A percentile compares a stretch with the other conserved stretches of the same genome.
Evolutionary conservation across 805 yeast species (phyloP).

Genomic region (Babjeviella inositovora): DNA sequence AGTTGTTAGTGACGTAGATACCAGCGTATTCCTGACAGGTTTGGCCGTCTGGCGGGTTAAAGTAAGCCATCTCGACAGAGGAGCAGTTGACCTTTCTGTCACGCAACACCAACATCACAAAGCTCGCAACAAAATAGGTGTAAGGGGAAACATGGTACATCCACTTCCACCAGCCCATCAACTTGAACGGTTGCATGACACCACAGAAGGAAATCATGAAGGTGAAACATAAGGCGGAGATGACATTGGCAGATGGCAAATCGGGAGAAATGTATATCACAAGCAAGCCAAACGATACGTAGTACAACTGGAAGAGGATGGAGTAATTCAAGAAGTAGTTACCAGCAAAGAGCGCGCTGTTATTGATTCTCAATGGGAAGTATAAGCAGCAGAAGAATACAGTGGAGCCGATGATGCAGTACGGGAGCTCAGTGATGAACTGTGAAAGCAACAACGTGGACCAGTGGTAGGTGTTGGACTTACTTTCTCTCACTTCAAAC

Average conservation of each 20-base stretch:
- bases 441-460: constrained; percentile 36
- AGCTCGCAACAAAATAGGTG: constrained; percentile 51
- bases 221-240: constrained; percentile 36
- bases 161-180: constrained; percentile 71
- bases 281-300: constrained; percentile 3
- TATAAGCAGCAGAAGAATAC: constrained; percentile 19
- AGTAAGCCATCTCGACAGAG: constrained; percentile 25
- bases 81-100: constrained; percentile 33
- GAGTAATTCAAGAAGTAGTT: too few relatives aligned
- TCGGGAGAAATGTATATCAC: constrained; percentile 43
- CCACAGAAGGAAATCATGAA: constrained; percentile 55
- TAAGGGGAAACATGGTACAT: constrained; percentile 65
- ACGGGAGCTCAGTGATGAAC: constrained; percentile 43
- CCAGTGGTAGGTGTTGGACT: constrained; percentile 67
- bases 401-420: constrained; percentile 12
- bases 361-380: constrained; percentile 25
- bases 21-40: constrained; percentile 47
- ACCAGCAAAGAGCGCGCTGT: constrained; percentile 22
- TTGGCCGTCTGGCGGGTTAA: constrained; percentile 38
- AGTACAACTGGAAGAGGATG: constrained; percentile 7
- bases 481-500: constrained; percentile 55
- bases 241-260: constrained; percentile 48
- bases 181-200: constrained; percentile 36
- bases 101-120: constrained; percentile 31
- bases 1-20: constrained; percentile 18